These are phyloP conservation scores for Venustampulla echinocandica DNA, from an alignment of 495 filamentous ascomycete genomes.

Conservation along the genomic window DNA sequence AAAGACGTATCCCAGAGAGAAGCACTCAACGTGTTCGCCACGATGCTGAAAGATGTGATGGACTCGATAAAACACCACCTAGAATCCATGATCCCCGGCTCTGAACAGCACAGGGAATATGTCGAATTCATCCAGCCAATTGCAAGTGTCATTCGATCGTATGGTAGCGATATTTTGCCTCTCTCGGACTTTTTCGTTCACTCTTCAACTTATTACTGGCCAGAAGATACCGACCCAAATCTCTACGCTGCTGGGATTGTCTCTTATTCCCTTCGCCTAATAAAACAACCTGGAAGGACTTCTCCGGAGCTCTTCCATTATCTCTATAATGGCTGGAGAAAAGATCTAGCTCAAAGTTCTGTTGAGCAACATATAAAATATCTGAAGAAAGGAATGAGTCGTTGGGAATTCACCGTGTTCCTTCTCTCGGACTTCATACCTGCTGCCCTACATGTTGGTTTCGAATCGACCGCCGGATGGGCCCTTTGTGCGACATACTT, in stretches of 20 bases:
- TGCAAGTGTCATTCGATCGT: slow-evolving; percentile 37
- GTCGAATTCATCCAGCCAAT: slow-evolving; percentile 36
- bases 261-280: slow-evolving; percentile 38
- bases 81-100: slow-evolving; percentile 22
- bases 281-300: slow-evolving; percentile 32
- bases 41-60: slow-evolving; percentile 33
- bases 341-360: slow-evolving; percentile 34
- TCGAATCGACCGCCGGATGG: slow-evolving; percentile 6
- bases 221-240: slow-evolving; percentile 37
- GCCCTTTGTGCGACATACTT: slow-evolving; percentile 8
- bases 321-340: slow-evolving; percentile 41
- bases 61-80: slow-evolving; percentile 40
- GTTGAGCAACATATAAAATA: slow-evolving; percentile 31
- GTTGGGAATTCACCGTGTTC: slow-evolving; percentile 33
- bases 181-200: slow-evolving; percentile 39
- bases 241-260: slow-evolving; percentile 40
- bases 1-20: slow-evolving; percentile 21
- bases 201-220: slow-evolving; percentile 38
- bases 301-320: slow-evolving; percentile 40
- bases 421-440: slow-evolving; percentile 20
- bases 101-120: slow-evolving; percentile 30
- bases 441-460: slow-evolving; percentile 9
- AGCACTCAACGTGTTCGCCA: slow-evolving; percentile 28
- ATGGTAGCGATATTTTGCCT: slow-evolving; percentile 34
- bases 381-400: slow-evolving; percentile 32